Conservation (phyloP, 108 stramenopile genomes). For the Cyclotella kingstonii region DNA sequence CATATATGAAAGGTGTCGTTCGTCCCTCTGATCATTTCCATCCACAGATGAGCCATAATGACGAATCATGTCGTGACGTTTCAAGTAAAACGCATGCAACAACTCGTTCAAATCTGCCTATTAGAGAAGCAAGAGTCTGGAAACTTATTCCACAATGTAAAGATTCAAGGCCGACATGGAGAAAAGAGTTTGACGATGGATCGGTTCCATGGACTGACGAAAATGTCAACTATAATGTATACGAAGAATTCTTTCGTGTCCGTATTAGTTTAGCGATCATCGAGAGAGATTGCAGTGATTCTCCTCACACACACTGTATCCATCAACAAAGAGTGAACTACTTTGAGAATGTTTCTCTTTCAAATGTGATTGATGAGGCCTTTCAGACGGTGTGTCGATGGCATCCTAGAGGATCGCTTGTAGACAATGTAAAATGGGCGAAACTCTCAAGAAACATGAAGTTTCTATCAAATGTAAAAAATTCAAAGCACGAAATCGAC, state of each 20-base stretch:
- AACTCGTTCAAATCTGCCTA: slow-evolving; percentile 20
- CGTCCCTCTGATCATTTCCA: not conserved
- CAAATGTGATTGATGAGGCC: slow-evolving; percentile 36
- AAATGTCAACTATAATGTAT: slow-evolving; percentile 9
- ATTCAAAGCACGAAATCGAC: slow-evolving; percentile 47
- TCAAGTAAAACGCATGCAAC: slow-evolving; percentile 22
- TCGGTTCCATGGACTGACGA: slow-evolving; percentile 35
- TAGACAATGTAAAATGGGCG: slow-evolving; percentile 59
- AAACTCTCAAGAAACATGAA: slow-evolving; percentile 54
- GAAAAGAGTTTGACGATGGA: slow-evolving; percentile 40
- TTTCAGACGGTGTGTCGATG: slow-evolving; percentile 45
- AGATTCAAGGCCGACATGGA: slow-evolving; percentile 40
- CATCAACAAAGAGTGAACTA: slow-evolving; percentile 50
- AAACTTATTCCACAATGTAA: slow-evolving; percentile 37
- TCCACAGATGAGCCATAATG: not conserved
- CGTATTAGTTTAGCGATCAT: slow-evolving; percentile 26
- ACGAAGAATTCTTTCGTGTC: slow-evolving; percentile 28
- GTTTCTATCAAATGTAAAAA: slow-evolving; percentile 43
- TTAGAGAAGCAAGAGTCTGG: slow-evolving; percentile 34
- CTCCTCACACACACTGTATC: slow-evolving; percentile 10
- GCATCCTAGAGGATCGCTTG: slow-evolving; percentile 40
- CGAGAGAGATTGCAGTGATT: slow-evolving; percentile 33
- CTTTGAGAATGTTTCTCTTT: slow-evolving; percentile 42
- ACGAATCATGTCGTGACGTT: slow-evolving; percentile 23
- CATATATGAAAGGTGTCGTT: slow-evolving; percentile 9